Conservation (phyloP, 352 stramenopile species). For the Phytopythium delawarense region DNA sequence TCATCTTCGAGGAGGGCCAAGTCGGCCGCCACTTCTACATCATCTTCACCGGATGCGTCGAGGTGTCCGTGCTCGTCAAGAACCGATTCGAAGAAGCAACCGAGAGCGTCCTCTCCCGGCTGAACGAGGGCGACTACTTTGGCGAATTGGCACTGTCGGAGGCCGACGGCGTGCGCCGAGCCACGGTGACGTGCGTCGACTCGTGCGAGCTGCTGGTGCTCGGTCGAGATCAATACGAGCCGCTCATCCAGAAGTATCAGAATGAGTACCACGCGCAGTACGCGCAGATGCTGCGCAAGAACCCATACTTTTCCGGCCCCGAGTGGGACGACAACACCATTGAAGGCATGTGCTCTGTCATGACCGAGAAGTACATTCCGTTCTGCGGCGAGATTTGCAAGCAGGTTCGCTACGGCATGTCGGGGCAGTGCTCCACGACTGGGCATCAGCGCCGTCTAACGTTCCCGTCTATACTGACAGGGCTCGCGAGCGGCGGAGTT, state of each 20-base stretch:
- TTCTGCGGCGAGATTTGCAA: conserved; percentile 74
- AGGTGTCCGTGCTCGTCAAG: conserved; percentile 63
- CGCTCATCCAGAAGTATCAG: conserved; percentile 79
- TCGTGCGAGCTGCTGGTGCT: conserved; percentile 77
- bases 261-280: conserved; percentile 83
- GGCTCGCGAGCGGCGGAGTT: conserved; percentile 67
- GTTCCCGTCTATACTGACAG: conserved; percentile 9
- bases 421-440: background rate
- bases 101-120: conserved; percentile 59
- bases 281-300: conserved; percentile 70
- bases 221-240: conserved; percentile 76
- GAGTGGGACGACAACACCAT: conserved; percentile 84
- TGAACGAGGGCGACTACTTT: conserved; percentile 75
- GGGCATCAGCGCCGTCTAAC: conserved; percentile 1
- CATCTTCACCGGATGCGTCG: conserved; percentile 68
- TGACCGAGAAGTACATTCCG: conserved; percentile 79
- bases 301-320: conserved; percentile 68
- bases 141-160: conserved; percentile 75
- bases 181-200: conserved; percentile 62
- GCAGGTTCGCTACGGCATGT: conserved; percentile 31
- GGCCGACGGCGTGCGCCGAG: conserved; percentile 53
- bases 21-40: conserved; percentile 81
- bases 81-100: conserved; percentile 70
- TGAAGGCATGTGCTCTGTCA: conserved; percentile 81
- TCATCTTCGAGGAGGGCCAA: conserved; percentile 79